Evolutionary conservation across 1,284 basidiomycete species (phyloP).

Genomic region (Kwoniella shivajii): DNA sequence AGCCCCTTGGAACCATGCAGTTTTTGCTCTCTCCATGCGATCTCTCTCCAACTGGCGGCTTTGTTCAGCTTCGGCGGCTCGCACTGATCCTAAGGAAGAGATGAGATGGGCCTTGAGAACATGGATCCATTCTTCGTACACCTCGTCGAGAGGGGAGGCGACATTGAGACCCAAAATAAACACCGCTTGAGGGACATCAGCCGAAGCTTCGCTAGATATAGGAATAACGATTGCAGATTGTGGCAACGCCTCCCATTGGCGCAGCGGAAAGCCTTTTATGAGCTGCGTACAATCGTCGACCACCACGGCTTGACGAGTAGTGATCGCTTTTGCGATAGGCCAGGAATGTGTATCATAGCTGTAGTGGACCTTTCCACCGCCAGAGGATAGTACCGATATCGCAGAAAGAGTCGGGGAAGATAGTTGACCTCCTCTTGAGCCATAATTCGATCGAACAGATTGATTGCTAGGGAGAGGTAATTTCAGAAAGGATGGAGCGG

Average conservation of each 20-base stretch:
- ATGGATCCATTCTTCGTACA: constrained; percentile 38
- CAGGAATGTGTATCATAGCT: constrained; percentile 19
- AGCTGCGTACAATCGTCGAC: constrained; percentile 37
- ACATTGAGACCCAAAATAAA: constrained; percentile 48
- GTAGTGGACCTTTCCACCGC: constrained; percentile 14
- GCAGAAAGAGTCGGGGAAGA: constrained; percentile 39
- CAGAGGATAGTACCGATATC: constrained; percentile 39
- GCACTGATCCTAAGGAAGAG: constrained; percentile 31
- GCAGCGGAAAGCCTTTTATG: constrained; percentile 31
- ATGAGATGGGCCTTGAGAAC: constrained; percentile 19
- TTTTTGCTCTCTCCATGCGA: constrained; percentile 23
- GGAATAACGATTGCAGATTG: constrained; percentile 48
- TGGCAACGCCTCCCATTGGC: constrained; percentile 41
- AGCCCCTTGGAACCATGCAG: constrained; percentile 34
- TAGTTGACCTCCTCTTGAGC: constrained; percentile 24
- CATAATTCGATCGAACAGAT: constrained; percentile 11
- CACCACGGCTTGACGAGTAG: constrained; percentile 25
- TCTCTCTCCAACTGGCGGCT: constrained; percentile 12
- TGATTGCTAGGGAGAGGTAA: neutral
- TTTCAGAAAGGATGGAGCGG: constrained; percentile 8
- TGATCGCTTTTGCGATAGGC: constrained; percentile 35
- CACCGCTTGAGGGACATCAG: constrained; percentile 29
- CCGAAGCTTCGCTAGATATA: constrained; percentile 25
- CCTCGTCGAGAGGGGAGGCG: constrained; percentile 30
- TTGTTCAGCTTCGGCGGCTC: constrained; percentile 48